Evolutionary conservation across 208 protist species (phyloP), one percentile per base, ranked within the genome.

Genomic region (Porcisia hertigi): DNA sequence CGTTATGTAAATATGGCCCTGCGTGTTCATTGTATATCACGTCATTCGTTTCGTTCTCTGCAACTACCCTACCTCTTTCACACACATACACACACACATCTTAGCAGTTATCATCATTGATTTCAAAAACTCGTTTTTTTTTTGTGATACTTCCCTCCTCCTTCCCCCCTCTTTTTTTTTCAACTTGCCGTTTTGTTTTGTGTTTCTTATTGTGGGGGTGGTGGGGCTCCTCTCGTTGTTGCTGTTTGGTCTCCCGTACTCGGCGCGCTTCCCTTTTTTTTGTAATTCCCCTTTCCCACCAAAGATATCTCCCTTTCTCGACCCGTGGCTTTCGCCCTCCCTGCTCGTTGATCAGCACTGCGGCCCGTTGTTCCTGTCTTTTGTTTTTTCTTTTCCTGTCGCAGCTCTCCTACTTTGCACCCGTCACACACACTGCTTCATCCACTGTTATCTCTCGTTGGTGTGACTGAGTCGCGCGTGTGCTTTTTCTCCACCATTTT

Each of bases 141-240:
- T 34, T 5, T 12, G 54, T 41, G 25, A 16, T 41, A 16, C 8
- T 34, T 23, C 58, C 58, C 4, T 36, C 43, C 9, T 64, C 39
- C 59, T 39, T 59, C 9, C 49, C 20, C 63, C 23, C 23, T 57
- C 20, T 59, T 39, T 58, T 23, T 20, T 55, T 23, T 47, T 67
- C 16, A 45, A 66, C 54, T 60, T 75, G 5, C 23, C 12, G 7
- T 20, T 23, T 66, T 36, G 60, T 66, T 39, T 66, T 66, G n/a
- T 43, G 30, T 66, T 25, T 66, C 14, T 59, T 57, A 58, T 65
- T 52, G 11, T 52, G 11, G 5, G 47, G 47, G 47, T 52, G 47
- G 47, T 52, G 47, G 47, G 47, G 47, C 8, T 52, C 47, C 11
- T 78, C 43, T 70, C 30, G 8, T 70, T 69, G n/a, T 70, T 59